A percentile compares a stretch with the other conserved stretches of the same genome.
Evolutionary conservation across 768 basidiomycete genomes (phyloP).

Genomic region (Kwoniella mangroviensis): DNA sequence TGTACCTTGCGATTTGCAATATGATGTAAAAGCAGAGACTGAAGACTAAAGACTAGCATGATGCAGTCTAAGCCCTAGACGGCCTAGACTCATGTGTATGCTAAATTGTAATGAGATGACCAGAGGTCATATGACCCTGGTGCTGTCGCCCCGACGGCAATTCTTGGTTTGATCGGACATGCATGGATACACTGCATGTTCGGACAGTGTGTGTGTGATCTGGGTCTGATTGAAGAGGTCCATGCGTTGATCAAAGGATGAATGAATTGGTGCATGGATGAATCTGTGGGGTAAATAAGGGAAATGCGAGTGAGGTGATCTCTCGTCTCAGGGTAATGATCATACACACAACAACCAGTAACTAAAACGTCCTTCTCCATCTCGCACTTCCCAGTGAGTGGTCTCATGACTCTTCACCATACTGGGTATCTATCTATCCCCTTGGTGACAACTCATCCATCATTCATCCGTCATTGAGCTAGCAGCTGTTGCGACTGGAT

Average conservation of each 20-base stretch:
- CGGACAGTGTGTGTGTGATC: not conserved
- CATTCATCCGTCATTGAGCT: too few relatives aligned
- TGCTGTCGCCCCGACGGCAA: not conserved
- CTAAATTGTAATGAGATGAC: too few relatives aligned
- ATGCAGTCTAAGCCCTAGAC: too few relatives aligned
- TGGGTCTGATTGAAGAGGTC: not conserved
- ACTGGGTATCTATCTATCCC: too few relatives aligned
- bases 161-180: not conserved
- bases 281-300: not conserved
- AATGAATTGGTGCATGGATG: not conserved
- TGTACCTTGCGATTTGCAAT: not conserved
- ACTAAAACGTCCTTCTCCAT: not conserved
- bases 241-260: not conserved
- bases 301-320: not conserved
- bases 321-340: not conserved
- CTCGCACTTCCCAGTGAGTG: too few relatives aligned
- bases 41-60: not conserved
- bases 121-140: not conserved
- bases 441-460: too few relatives aligned
- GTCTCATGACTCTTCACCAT: too few relatives aligned
- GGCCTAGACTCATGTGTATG: too few relatives aligned
- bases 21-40: too few relatives aligned
- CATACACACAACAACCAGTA: not conserved
- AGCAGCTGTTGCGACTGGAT: too few relatives aligned
- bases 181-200: too few relatives aligned